Evolutionary conservation across 163 green algal genomes (phyloP), one percentile per base, ranked within the genome.

Genomic region (Coccomyxa subellipsoidea): DNA sequence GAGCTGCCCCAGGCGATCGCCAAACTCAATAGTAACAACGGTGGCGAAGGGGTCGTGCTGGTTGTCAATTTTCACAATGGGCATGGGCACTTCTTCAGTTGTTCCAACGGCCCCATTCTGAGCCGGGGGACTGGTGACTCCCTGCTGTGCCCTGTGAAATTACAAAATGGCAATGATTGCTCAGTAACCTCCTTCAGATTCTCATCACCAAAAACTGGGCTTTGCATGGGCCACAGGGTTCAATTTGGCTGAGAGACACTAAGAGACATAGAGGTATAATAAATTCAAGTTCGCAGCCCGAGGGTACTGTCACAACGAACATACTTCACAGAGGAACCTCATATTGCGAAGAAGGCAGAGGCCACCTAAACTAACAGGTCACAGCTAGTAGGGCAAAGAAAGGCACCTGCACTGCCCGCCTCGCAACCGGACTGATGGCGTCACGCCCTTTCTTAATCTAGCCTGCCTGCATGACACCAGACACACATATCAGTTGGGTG

Each of bases 51-150:
- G 76, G 77, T 98, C 95, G 21, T 69, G 84, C 54, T 93, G 80
- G 89, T 98, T 98, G 87, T 98, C 94, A 81, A 98, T 98, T 85
- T 96, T 97, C 0, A 98, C 93, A 35, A 93, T 84, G 0, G 91
- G 91, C 39, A 84, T 90, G 6, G 90, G 84, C 21, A 80, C n/a
- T 31, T 18, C 32, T 27, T 77, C 66, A 73, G 66, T 18, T 10
- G 75, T 79, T 47, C 35, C 75, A 15, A 35, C 36, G n/a, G 75
- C 75, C 54, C 29, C 75, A 59, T 54, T 47, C 35, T 34, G 10
- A 53, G 35, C 27, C 10, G 36, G n/a, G 54, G 75, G 27, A 18
- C 35, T 66, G 35, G 27, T 59, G 21, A 79, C 66, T 54, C 35
- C 76, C 47, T 59, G 47, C 47, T 59, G 47, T 76, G 72, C 29